Percentiles rank a stretch among this genome's conserved stretches.
Conservation (phyloP, 768 basidiomycete genomes). For the Suillus sp. region DNA sequence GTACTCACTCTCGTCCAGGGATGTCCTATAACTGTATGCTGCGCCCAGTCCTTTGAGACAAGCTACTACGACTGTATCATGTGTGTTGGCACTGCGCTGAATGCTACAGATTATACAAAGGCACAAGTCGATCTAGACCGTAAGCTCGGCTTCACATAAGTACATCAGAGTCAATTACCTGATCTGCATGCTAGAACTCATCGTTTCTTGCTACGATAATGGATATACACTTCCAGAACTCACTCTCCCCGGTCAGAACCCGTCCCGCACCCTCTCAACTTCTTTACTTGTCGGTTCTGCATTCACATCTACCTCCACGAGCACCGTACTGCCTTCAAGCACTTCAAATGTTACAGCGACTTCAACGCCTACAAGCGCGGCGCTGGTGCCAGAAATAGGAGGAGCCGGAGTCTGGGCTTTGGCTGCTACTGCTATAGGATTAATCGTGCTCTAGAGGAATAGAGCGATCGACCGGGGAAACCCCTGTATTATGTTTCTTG, state of each 20-base stretch:
- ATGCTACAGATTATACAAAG: constrained; percentile 29
- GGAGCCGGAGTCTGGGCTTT: background rate
- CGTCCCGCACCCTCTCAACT: constrained; percentile 16
- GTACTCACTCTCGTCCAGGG: constrained; percentile 21
- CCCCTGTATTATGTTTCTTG: background rate
- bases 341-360: background rate
- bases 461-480: background rate
- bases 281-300: background rate
- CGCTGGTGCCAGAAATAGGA: background rate
- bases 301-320: background rate
- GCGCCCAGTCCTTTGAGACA: constrained; percentile 40
- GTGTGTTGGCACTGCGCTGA: constrained; percentile 37
- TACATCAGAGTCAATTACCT: background rate
- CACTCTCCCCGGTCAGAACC: constrained; percentile 30
- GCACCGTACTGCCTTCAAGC: background rate
- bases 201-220: constrained; percentile 27
- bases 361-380: background rate
- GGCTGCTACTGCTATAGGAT: background rate
- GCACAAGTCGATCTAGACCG: constrained; percentile 39
- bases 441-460: background rate
- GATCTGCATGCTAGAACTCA: constrained; percentile 21
- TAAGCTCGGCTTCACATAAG: constrained; percentile 21
- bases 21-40: constrained; percentile 38
- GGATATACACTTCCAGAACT: constrained; percentile 28
- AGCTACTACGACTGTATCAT: constrained; percentile 44